Evolutionary conservation across 2,329 filamentous ascomycete species (phyloP).

Genomic region (Calonectria hongkongensis): DNA sequence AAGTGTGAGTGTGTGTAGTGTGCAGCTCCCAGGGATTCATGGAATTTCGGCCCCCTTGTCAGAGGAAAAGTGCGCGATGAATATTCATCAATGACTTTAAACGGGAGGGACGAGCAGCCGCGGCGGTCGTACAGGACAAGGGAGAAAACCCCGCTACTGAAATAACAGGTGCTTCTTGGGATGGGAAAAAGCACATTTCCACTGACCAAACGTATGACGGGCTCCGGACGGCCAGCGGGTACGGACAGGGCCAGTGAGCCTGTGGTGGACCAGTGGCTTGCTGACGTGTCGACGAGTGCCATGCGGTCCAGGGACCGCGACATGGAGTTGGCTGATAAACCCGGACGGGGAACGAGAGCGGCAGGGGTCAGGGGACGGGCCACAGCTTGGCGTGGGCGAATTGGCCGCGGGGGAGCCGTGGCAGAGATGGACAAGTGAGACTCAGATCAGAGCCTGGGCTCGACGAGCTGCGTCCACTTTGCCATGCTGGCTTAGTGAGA

Average conservation of each 20-base stretch:
- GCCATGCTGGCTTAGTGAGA: neutral
- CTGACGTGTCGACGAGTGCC: conserved; percentile 36
- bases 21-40: neutral
- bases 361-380: neutral
- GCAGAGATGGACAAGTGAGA: neutral
- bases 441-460: neutral
- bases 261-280: conserved; percentile 27
- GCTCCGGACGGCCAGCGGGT: neutral
- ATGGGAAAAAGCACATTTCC: neutral
- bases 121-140: neutral
- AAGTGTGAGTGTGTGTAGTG: neutral
- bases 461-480: neutral
- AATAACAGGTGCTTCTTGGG: conserved; percentile 2
- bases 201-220: conserved; percentile 27
- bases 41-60: neutral
- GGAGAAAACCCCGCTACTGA: conserved; percentile 34
- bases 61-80: conserved; percentile 3
- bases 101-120: conserved; percentile 1
- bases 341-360: neutral
- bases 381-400: neutral
- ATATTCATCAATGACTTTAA: conserved; percentile 13
- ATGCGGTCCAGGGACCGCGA: conserved; percentile 10
- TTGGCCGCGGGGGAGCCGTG: neutral
- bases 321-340: neutral
- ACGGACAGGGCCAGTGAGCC: conserved; percentile 9